Conservation (phyloP, 208 protist species). For the Leishmania martiniquensis region DNA sequence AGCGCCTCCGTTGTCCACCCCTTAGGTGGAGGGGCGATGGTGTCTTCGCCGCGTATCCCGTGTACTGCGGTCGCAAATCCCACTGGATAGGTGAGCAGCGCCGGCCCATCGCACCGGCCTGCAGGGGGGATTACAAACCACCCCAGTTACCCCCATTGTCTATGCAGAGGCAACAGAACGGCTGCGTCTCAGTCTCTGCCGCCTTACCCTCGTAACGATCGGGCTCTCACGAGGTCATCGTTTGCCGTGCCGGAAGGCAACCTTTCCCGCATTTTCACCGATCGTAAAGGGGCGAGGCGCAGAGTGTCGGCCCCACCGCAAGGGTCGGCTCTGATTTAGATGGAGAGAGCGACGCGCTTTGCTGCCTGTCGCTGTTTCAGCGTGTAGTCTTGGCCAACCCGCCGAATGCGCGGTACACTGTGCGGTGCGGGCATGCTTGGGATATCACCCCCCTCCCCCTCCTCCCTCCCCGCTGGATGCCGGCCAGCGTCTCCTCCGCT, state of each 20-base stretch:
- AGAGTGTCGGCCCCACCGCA: neutral
- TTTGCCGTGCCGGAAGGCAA: slow-evolving; percentile 8
- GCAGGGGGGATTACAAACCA: no score
- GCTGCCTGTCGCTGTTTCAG: slow-evolving; percentile 36
- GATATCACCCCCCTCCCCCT: slow-evolving; percentile 15
- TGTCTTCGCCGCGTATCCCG: no score
- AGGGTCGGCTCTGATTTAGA: neutral
- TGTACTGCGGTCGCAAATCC: no score
- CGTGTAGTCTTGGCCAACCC: slow-evolving; percentile 42
- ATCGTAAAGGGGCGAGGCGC: neutral
- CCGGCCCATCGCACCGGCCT: no score
- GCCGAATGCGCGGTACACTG: slow-evolving; percentile 48
- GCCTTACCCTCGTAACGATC: slow-evolving; percentile 46
- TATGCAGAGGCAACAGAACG: no score
- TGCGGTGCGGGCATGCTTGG: slow-evolving; percentile 41
- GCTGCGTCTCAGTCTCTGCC: no score
- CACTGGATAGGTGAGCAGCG: no score
- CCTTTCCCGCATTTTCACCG: neutral
- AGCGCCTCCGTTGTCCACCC: no score
- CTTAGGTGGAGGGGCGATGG: no score
- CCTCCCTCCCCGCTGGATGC: no score
- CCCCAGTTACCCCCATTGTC: no score
- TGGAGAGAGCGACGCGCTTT: slow-evolving; percentile 1
- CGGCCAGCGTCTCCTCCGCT: slow-evolving; percentile 30
- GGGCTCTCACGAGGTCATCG: slow-evolving; percentile 48